Evolutionary conservation across 2,329 filamentous ascomycete species (phyloP), one percentile per base, ranked within the genome.

Genomic region (Tolypocladium album): DNA sequence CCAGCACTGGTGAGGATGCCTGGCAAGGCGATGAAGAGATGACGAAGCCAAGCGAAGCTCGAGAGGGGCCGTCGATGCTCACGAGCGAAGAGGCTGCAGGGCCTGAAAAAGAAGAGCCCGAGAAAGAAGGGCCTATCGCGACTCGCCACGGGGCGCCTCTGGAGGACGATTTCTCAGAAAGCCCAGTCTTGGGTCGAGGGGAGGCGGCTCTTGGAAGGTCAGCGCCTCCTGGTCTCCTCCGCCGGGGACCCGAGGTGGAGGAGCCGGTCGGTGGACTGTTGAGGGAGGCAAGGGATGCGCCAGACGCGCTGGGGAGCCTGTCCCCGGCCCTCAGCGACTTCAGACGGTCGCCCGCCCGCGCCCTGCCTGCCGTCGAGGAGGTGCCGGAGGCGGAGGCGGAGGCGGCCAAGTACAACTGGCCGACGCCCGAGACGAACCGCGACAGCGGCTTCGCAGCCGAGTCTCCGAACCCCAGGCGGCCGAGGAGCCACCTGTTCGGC

Each of bases 301-400:
- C 65, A n/a, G 63, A 65, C 24, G 61, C 66, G 45, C 56, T 63
- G 38, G 63, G 60, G 31, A 68, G 66, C 13, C 55, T 63, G 56
- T 61, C 66, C 56, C 65, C 66, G 36, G 71, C 72, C 20, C 58
- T 73, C 20, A 65, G 71, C 34, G 78, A 78, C 50, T 74, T 77
- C 60, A 72, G 74, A 60, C 74, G 76, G 56, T 77, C 75, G 3
- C 72, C 77, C 24, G 71, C 75, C 7, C 74, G 76, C 59, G 71
- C 71, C n/a, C 68, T 85, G 55, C 74, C 82, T 4, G 78, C 80
- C 0, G 82, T 85, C 4, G 74, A 76, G 64, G 82, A 85, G 65
- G 72, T 74, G 11, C 73, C 74, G 1, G 81, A 83, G 64, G 76
- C 77, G 3, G 73, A 79, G 50, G 72, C 74, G 60, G 75, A 68